phyloP scores from a whole-genome alignment of 371 early-diverging fungal genomes.

The Smittium mucronatum region DNA sequence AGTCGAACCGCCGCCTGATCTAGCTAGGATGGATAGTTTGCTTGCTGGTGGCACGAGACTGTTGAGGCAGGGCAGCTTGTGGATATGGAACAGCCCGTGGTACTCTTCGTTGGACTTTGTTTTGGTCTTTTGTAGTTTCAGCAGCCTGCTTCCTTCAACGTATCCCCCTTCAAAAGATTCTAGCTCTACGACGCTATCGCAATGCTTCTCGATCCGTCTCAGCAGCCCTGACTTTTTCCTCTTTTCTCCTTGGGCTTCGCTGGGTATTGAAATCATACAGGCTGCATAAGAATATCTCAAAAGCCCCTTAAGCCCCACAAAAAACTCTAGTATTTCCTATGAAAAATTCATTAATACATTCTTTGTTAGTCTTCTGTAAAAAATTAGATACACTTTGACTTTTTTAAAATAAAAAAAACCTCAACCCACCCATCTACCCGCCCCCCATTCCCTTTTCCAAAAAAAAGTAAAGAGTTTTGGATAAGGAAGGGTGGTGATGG shows the following conservation, averaged over 20 bases:
- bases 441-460: too few species aligned
- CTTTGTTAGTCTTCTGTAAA: too few species aligned
- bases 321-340: slow-evolving; percentile 38
- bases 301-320: slow-evolving; percentile 58
- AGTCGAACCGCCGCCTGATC: slow-evolving; percentile 36
- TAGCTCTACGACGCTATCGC: slow-evolving; percentile 75
- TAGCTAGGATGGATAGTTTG: slow-evolving; percentile 50
- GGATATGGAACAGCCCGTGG: slow-evolving; percentile 79
- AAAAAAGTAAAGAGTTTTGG: too few species aligned
- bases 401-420: too few species aligned
- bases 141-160: slow-evolving; percentile 16
- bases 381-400: too few species aligned
- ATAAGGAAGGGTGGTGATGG: not conserved
- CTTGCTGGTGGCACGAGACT: slow-evolving; percentile 60
- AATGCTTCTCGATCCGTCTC: slow-evolving; percentile 61
- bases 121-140: slow-evolving; percentile 32
- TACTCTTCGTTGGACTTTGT: slow-evolving; percentile 45
- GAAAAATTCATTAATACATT: too few species aligned
- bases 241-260: slow-evolving; percentile 34
- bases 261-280: slow-evolving; percentile 71
- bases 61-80: slow-evolving; percentile 63
- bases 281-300: slow-evolving; percentile 63
- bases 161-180: slow-evolving; percentile 77
- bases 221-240: slow-evolving; percentile 34
- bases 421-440: too few species aligned